Base-by-base conservation (phyloP, 805 yeast species). In the Candida awuae region DNA sequence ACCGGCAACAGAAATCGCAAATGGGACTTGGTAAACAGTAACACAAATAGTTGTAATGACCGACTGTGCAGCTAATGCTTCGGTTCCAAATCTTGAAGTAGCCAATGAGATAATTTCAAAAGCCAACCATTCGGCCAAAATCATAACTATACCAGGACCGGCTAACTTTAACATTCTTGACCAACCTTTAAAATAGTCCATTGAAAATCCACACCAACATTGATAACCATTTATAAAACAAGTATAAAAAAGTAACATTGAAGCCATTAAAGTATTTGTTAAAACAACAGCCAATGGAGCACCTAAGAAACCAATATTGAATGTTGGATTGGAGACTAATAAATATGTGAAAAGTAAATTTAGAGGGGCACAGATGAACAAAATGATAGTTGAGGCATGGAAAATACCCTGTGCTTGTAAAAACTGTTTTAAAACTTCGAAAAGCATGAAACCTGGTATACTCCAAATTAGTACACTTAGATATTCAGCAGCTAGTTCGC, bases 91-190 rank as follows among this genome's bases (percentile, higher is more conserved):
- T 47, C 70, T 68, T 2, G 84, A 72, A 1, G 84, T 78, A 41
- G 72, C 65, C 33, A 80, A 64, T 0, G 85, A 80, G 45, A 79
- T 61, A 34, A 80, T 67, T 57, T 80, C 85, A 55, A 79, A 80
- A 0, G 84, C 85, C 26, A 80, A 59, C 71, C 81, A 79, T 56
- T 80, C 87, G 15, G 82, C 78, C 42, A 76, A 73, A n/a, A 80
- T 78, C 81, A 79, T 75, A 35, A 77, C 56, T 14, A 77, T 75
- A 15, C 85, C 84, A 6, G 81, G 81, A 7, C 73, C 45, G 0
- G 85, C 77, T 27, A 80, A 59, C 39, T 61, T 61, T 27, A 77
- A 60, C 80, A 80, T 77, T 46, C 65, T 65, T 7, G 55, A 52
- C 84, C 84, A 79, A 47, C 75, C 71, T 25, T 49, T 50, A 49